Percentiles rank a stretch among this genome's conserved stretches.
phyloP scores from a whole-genome alignment of 768 basidiomycete species.

The Lyophyllum semitale region DNA sequence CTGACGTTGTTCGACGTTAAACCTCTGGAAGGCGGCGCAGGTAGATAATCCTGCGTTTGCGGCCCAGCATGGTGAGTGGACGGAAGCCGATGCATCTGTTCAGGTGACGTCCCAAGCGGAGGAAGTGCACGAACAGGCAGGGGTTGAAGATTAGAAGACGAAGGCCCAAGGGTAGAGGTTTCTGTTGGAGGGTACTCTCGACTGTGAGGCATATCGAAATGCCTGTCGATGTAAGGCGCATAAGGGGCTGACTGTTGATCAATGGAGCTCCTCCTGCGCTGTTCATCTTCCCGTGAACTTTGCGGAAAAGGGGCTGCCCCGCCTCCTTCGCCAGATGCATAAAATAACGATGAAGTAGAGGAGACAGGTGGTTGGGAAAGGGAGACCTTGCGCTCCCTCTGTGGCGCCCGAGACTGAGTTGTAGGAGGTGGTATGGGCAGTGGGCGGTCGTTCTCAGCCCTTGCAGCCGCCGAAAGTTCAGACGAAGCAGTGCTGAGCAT shows the following conservation, averaged over 20 bases:
- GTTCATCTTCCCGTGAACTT: background rate
- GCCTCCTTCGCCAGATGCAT: constrained; percentile 4
- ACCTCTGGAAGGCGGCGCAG: background rate
- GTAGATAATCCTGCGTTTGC: background rate
- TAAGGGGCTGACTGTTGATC: constrained; percentile 3
- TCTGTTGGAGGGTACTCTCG: background rate
- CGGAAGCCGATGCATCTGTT: background rate
- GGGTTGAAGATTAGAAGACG: background rate
- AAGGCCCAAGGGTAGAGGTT: background rate
- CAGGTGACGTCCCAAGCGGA: background rate
- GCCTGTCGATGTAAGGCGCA: background rate
- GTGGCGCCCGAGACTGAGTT: background rate
- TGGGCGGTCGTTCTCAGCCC: constrained; percentile 1
- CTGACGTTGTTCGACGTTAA: background rate
- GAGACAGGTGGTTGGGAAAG: constrained; percentile 8
- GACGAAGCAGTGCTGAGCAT: background rate
- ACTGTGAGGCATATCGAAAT: background rate
- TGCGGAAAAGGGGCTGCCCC: background rate
- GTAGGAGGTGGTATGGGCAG: constrained; percentile 6
- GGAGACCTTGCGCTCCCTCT: constrained; percentile 14
- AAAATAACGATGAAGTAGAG: background rate
- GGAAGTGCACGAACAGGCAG: background rate
- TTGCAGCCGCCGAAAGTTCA: constrained; percentile 1
- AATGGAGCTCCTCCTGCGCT: background rate
- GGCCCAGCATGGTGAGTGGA: background rate